Percentiles rank a stretch among this genome's conserved stretches.
These are phyloP conservation scores for Striga hermonthica DNA, from an alignment of 305 asterid genomes.

Conservation along the genomic window DNA sequence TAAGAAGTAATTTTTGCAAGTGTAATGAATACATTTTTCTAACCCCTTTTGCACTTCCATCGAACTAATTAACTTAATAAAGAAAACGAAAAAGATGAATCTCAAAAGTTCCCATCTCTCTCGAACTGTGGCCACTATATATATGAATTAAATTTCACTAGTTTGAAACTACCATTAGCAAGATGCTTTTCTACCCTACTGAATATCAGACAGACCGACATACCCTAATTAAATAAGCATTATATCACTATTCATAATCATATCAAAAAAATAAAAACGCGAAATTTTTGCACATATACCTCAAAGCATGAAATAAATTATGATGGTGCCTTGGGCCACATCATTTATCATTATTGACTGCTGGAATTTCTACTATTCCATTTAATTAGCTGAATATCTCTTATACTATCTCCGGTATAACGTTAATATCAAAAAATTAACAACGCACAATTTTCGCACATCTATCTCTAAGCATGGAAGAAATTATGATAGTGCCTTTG, in stretches of 20 bases:
- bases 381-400: too few relatives aligned
- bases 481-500: background rate
- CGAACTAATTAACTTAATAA: too few relatives aligned
- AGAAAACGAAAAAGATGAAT: too few relatives aligned
- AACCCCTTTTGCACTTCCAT: background rate
- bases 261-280: background rate
- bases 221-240: too few relatives aligned
- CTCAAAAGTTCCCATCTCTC: too few relatives aligned
- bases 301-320: background rate
- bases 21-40: background rate
- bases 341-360: background rate
- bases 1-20: background rate
- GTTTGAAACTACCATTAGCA: too few relatives aligned
- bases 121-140: too few relatives aligned
- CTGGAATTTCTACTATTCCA: too few relatives aligned
- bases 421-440: background rate
- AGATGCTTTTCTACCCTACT: too few relatives aligned
- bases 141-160: too few relatives aligned
- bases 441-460: slow-evolving; percentile 1
- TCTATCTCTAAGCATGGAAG: background rate
- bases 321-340: background rate
- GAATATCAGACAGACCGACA: too few relatives aligned
- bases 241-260: background rate
- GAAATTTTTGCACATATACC: background rate
- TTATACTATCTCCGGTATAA: too few relatives aligned